Conservation (phyloP, 306 rosid genomes). For the Hippophae gyantsensis region DNA sequence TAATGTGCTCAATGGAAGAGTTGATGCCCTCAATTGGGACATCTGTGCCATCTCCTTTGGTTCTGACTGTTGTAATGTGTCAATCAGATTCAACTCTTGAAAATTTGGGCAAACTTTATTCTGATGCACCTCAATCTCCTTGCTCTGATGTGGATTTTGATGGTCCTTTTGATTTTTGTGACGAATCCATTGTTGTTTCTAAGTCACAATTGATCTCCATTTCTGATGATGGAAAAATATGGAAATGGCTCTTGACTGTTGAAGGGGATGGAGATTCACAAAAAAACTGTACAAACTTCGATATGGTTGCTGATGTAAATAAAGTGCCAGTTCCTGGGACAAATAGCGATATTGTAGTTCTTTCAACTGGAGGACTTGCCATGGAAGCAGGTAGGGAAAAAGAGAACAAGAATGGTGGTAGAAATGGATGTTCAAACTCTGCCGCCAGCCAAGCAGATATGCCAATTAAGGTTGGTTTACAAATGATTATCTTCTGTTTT, state of each 20-base stretch:
- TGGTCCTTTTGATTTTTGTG: constrained; percentile 74
- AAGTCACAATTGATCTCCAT: constrained; percentile 73
- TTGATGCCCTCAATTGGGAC: constrained; percentile 90
- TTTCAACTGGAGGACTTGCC: constrained; percentile 34
- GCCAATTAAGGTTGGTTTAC: constrained; percentile 50
- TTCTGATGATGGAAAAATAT: constrained; percentile 92
- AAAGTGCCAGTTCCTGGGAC: constrained; percentile 28
- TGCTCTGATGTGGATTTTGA: constrained; percentile 60
- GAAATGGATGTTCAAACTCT: constrained; percentile 30
- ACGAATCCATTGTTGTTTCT: constrained; percentile 45
- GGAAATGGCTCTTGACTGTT: constrained; percentile 89
- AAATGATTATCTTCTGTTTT: constrained; percentile 2
- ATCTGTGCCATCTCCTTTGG: constrained; percentile 77
- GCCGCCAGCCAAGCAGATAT: constrained; percentile 34
- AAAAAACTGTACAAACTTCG: constrained; percentile 37
- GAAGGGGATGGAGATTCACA: constrained; percentile 49
- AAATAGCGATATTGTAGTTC: constrained; percentile 23
- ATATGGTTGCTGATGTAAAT: constrained; percentile 25
- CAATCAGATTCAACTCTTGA: constrained; percentile 71
- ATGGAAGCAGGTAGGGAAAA: constrained; percentile 33
- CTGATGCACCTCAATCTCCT: constrained; percentile 59
- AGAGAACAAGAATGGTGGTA: constrained; percentile 25
- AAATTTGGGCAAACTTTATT: constrained; percentile 49
- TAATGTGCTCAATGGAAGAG: constrained; percentile 82
- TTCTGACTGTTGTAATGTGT: constrained; percentile 61